These are phyloP conservation scores for Trichoderma asperellum DNA, from an alignment of 2,329 filamentous ascomycete genomes.

Conservation along the genomic window DNA sequence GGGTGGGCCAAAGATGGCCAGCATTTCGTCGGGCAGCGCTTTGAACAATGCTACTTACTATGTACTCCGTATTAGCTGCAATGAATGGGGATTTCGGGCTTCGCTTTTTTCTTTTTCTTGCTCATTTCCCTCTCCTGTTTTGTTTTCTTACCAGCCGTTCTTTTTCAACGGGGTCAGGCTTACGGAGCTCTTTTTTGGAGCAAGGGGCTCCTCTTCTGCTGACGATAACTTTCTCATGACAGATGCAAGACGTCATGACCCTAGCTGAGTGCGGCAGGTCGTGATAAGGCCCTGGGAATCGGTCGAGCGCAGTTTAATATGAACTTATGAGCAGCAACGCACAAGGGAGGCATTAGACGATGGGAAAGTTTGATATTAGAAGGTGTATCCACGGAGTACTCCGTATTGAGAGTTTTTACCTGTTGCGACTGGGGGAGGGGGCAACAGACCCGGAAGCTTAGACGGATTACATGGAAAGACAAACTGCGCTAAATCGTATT, in stretches of 20 bases:
- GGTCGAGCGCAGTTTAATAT: neutral
- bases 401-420: neutral
- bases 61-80: no score
- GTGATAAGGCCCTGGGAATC: constrained; percentile 1
- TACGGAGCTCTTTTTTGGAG: neutral
- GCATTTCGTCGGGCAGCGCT: constrained; percentile 13
- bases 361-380: neutral
- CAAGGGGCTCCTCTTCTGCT: constrained; percentile 14
- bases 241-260: constrained; percentile 14
- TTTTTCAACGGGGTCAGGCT: constrained; percentile 2
- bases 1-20: neutral
- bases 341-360: neutral
- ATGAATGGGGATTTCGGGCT: neutral
- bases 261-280: constrained; percentile 27
- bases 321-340: neutral
- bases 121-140: neutral
- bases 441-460: neutral
- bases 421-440: neutral
- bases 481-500: neutral
- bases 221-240: constrained; percentile 16
- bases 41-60: neutral
- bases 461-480: neutral
- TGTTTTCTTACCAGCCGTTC: neutral
- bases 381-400: neutral
- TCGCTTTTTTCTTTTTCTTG: neutral